A percentile compares a stretch with the other conserved stretches of the same genome.
phyloP scores from a whole-genome alignment of 1,284 basidiomycete species.

The Cerioporus squamosus region DNA sequence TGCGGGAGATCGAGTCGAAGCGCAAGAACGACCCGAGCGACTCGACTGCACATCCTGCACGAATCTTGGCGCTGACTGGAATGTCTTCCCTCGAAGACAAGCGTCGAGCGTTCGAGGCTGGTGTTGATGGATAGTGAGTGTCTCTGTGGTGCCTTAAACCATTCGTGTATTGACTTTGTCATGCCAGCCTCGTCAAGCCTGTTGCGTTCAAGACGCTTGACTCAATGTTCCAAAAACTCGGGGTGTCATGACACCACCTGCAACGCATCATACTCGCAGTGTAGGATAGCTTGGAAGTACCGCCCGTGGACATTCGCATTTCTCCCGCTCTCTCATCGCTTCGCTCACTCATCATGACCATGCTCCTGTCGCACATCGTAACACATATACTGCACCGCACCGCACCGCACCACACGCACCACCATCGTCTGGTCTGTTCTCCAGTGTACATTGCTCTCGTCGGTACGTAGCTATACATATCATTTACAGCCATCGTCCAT shows the following conservation, averaged over 20 bases:
- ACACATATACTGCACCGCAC: not conserved
- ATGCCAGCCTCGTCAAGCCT: slow-evolving; percentile 82
- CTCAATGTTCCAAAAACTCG: slow-evolving; percentile 81
- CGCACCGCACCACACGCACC: not conserved
- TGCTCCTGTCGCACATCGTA: not conserved
- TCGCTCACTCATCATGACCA: not conserved
- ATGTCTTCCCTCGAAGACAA: slow-evolving; percentile 94
- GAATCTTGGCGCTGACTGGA: slow-evolving; percentile 91
- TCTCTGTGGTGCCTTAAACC: not conserved
- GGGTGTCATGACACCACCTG: slow-evolving; percentile 50
- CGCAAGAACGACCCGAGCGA: slow-evolving; percentile 38
- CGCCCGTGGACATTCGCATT: not conserved
- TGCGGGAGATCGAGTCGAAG: slow-evolving; percentile 76
- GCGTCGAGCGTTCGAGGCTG: slow-evolving; percentile 87
- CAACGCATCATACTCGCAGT: not conserved
- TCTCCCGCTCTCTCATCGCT: not conserved
- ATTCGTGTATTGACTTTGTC: slow-evolving; percentile 5
- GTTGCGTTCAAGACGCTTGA: slow-evolving; percentile 91
- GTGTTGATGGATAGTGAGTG: slow-evolving; percentile 93
- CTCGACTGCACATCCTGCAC: slow-evolving; percentile 40
- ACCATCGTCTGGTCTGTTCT: not conserved
- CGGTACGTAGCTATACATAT: not conserved
- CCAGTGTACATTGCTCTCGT: not conserved
- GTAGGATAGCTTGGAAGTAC: slow-evolving; percentile 12
- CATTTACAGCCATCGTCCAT: not conserved